phyloP scores from a whole-genome alignment of 2,329 filamentous ascomycete species.

The Trichophyton rubrum region DNA sequence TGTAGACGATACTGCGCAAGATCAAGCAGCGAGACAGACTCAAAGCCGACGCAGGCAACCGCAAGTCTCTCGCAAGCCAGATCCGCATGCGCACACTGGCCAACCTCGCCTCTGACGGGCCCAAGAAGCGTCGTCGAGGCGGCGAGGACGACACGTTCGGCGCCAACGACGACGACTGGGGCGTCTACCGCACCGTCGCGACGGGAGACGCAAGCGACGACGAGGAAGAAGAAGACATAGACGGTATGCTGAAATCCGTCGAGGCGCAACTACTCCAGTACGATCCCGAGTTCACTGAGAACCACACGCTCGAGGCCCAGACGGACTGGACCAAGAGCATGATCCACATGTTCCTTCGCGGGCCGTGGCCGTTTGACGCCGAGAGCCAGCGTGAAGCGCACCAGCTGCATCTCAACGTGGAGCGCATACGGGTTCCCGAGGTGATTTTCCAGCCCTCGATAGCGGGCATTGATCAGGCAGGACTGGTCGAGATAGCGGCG shows the following conservation, averaged over 20 bases:
- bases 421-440: conserved; percentile 87
- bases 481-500: conserved; percentile 79
- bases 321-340: conserved; percentile 90
- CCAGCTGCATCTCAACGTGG: conserved; percentile 91
- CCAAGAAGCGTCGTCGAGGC: conserved; percentile 68
- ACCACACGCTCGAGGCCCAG: conserved; percentile 83
- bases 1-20: conserved; percentile 55
- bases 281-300: conserved; percentile 80
- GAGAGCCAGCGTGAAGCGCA: conserved; percentile 68
- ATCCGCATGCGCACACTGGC: conserved; percentile 98
- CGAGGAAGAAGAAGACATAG: conserved; percentile 81
- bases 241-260: conserved; percentile 57
- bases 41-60: conserved; percentile 88
- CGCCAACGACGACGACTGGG: conserved; percentile 95
- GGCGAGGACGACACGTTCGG: conserved; percentile 92
- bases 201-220: conserved; percentile 65
- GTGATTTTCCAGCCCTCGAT: conserved; percentile 87
- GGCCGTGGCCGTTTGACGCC: conserved; percentile 72
- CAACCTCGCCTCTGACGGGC: conserved; percentile 82
- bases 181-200: conserved; percentile 85
- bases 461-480: conserved; percentile 84
- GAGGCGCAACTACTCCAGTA: conserved; percentile 77
- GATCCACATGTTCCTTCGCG: conserved; percentile 78
- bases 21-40: conserved; percentile 90
- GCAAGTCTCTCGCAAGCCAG: conserved; percentile 89